Evolutionary conservation across 345 rosid species (phyloP), one percentile per base, ranked within the genome.

Genomic region (Aurinia saxatilis): DNA sequence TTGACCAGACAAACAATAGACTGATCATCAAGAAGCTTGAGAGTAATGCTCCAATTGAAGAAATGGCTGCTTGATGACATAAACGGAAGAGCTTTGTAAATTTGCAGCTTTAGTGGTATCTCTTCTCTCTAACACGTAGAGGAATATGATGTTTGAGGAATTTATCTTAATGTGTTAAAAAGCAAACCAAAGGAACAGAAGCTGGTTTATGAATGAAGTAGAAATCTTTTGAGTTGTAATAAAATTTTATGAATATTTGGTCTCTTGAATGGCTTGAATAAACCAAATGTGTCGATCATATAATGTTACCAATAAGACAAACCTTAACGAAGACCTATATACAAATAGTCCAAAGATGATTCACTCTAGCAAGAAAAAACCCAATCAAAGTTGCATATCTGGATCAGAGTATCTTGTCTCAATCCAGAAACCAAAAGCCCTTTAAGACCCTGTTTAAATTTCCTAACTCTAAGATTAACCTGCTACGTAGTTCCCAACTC

Each of bases 21-120:
- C 38, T 93, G 65, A 65, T 66, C 63, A 73, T 89, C 55, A 79
- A 72, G 80, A 90, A 82, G 52, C 10, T 87, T 41, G 86, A 79
- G 55, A 79, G 65, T 33, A 42, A 50, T 23, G 42, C 62, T 31
- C 40, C 66, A 3, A 27, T 27, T 27, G 30, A 27, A 27, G 30
- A 27, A 27, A 68, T 88, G 88, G 92, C 57, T 10, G 67, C 56
- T 27, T 70, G 44, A 67, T 40, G 5, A 13, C n/a, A n/a, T n/a
- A n/a, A n/a, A n/a, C n/a, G n/a, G n/a, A n/a, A n/a, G n/a, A n/a
- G n/a, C 30, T 27, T 5, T 27, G 30, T 27, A 27, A 6, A 27
- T 27, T 5, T 6, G 6, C 5, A 27, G 5, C 30, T 5, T 27
- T 6, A 2, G 5, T 27, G 30, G 30, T 27, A 3, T 5, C 30